A percentile compares a stretch with the other conserved stretches of the same genome.
Conservation (phyloP, 2,329 filamentous ascomycete species). For the Clarireedia sp. region DNA sequence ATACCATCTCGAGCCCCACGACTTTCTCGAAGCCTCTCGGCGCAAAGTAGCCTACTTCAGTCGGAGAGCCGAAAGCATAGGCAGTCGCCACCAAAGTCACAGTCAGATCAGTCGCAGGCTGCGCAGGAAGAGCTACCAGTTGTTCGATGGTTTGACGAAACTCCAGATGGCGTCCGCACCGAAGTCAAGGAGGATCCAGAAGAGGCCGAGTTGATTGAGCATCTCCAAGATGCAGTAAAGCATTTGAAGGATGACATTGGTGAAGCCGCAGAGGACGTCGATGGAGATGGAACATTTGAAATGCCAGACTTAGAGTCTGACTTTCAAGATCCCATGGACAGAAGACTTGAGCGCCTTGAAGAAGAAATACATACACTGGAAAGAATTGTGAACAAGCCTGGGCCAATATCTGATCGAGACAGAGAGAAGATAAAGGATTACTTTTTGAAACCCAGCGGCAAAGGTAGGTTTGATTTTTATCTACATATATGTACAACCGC, state of each 20-base stretch:
- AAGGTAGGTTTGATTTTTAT: background rate
- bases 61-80: constrained; percentile 3
- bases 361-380: constrained; percentile 10
- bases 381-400: constrained; percentile 9
- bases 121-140: constrained; percentile 5
- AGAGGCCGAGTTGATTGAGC: constrained; percentile 7
- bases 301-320: constrained; percentile 9
- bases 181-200: constrained; percentile 20
- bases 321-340: constrained; percentile 6
- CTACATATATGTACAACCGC: background rate
- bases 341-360: constrained; percentile 5
- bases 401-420: constrained; percentile 13
- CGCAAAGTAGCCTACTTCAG: constrained; percentile 6
- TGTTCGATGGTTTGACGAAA: constrained; percentile 24
- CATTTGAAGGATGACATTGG: constrained; percentile 7
- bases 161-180: constrained; percentile 22
- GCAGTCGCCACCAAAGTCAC: background rate
- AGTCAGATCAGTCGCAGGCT: background rate
- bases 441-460: constrained; percentile 9
- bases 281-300: constrained; percentile 8
- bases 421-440: constrained; percentile 9
- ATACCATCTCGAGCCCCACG: constrained; percentile 16
- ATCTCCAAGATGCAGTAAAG: constrained; percentile 6
- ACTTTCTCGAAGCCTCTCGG: constrained; percentile 19
- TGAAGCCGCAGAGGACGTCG: constrained; percentile 7